Conservation (phyloP, 1,284 basidiomycete species). For the Cutaneotrichosporon mucoides region DNA sequence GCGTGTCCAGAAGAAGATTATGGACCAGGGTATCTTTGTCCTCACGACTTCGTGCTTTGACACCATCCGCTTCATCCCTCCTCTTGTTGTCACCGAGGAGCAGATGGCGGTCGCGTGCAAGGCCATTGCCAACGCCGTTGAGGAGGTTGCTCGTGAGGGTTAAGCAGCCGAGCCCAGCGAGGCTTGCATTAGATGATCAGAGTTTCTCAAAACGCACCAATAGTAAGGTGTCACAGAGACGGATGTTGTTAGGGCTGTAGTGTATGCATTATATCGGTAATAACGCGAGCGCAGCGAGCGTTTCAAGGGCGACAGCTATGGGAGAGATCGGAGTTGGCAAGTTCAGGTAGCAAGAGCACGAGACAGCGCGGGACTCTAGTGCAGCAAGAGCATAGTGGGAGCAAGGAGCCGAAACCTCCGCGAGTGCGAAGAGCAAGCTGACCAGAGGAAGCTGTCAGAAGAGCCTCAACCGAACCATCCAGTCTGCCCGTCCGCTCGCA, state of each 20-base stretch:
- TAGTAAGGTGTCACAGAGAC: neutral
- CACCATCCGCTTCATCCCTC: slow-evolving; percentile 62
- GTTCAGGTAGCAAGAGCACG: no score
- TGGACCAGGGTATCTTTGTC: slow-evolving; percentile 76
- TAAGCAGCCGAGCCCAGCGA: slow-evolving; percentile 23
- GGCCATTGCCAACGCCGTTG: slow-evolving; percentile 61
- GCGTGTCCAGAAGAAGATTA: slow-evolving; percentile 72
- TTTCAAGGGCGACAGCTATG: no score
- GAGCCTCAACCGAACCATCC: no score
- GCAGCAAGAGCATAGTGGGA: no score
- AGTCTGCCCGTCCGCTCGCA: no score
- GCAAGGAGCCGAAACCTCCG: no score
- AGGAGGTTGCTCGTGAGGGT: slow-evolving; percentile 59
- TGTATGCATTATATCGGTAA: slow-evolving; percentile 1
- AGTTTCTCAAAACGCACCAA: neutral
- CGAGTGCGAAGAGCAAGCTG: no score
- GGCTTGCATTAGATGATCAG: neutral
- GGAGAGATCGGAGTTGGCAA: no score
- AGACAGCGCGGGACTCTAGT: no score
- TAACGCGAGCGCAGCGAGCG: neutral
- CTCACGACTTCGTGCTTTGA: slow-evolving; percentile 51
- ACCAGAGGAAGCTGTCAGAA: no score
- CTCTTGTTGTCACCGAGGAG: slow-evolving; percentile 61
- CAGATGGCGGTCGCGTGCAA: slow-evolving; percentile 60
- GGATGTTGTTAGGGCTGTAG: slow-evolving; percentile 5